Conservation (phyloP, 2,329 filamentous ascomycete genomes). For the Aureobasidium sp. region DNA sequence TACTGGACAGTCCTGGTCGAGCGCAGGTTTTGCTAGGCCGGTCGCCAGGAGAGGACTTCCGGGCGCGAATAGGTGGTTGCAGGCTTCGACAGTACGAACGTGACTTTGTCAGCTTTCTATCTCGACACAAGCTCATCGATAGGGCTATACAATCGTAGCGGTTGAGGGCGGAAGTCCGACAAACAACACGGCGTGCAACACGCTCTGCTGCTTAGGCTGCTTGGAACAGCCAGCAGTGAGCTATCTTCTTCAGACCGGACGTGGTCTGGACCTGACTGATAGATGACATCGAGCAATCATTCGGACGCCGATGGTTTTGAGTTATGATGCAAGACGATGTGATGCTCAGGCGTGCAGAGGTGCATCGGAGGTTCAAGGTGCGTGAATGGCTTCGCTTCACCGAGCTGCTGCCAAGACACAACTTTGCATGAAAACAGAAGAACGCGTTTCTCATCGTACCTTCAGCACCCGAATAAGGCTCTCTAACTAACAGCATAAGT, state of each 20-base stretch:
- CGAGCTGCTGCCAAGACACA: background rate
- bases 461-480: background rate
- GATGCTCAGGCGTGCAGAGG: background rate
- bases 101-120: background rate
- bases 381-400: conserved; percentile 1
- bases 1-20: background rate
- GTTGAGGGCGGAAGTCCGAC: background rate
- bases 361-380: background rate
- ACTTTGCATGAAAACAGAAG: background rate
- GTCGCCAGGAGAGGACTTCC: background rate
- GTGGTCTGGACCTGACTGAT: background rate
- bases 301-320: background rate
- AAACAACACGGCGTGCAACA: background rate
- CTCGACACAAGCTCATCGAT: background rate
- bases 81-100: background rate
- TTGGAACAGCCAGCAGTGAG: background rate
- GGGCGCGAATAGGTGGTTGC: background rate
- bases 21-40: background rate
- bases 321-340: background rate
- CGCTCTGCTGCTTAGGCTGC: background rate
- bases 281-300: background rate
- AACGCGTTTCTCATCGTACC: background rate
- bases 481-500: no score
- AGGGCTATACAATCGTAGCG: background rate
- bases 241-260: no score